A percentile compares a stretch with the other conserved stretches of the same genome.
Conservation (phyloP, 371 early-diverging fungal species). For the Rhizopus stolonifer region DNA sequence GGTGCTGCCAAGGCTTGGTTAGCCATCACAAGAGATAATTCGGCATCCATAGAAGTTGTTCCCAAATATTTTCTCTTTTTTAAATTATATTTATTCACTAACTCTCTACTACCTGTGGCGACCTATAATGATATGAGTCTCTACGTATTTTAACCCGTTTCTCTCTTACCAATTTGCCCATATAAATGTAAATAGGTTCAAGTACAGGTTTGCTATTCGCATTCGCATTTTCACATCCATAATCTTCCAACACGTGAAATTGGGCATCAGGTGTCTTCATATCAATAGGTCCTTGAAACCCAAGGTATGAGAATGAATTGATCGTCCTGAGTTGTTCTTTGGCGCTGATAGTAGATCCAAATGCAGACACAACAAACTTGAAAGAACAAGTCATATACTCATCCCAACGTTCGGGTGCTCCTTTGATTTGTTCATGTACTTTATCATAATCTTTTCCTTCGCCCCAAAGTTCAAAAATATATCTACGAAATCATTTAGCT, state of each 20-base stretch:
- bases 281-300: conserved; percentile 55
- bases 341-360: conserved; percentile 68
- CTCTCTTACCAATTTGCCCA: conserved; percentile 64
- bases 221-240: conserved; percentile 46
- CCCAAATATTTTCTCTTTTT: conserved; percentile 94
- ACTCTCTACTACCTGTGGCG: conserved; percentile 69
- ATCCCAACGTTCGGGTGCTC: conserved; percentile 58
- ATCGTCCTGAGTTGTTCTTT: conserved; percentile 78
- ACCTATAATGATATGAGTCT: conserved; percentile 26
- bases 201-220: conserved; percentile 17
- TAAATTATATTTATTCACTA: conserved; percentile 79
- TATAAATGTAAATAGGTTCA: conserved; percentile 60
- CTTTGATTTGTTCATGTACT: conserved; percentile 61
- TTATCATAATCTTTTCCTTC: conserved; percentile 61
- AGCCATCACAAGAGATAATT: conserved; percentile 93
- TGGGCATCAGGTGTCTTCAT: conserved; percentile 81
- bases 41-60: conserved; percentile 97
- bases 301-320: conserved; percentile 48
- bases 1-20: conserved; percentile 84
- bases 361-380: conserved; percentile 80
- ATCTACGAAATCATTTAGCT: conserved; percentile 33
- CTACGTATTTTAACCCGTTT: not conserved
- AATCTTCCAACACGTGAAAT: conserved; percentile 82
- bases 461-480: conserved; percentile 81
- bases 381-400: conserved; percentile 67